These are phyloP conservation scores for Atalantia buxifolia DNA, from an alignment of 345 rosid species.

Conservation along the genomic window DNA sequence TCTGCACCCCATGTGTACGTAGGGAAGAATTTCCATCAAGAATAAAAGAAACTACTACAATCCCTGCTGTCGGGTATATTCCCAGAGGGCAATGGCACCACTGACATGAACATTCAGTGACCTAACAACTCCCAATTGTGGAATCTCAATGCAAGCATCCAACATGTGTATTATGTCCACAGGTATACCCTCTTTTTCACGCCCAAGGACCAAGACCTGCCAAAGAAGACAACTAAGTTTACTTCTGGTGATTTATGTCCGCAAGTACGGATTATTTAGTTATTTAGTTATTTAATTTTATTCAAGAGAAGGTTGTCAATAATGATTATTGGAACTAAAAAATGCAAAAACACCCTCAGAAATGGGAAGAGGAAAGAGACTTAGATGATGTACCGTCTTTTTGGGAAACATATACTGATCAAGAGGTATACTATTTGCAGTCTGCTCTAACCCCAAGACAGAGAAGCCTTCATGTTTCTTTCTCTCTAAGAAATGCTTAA, in stretches of 20 bases:
- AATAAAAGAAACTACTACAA: conserved; percentile 29
- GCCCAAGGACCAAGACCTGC: conserved; percentile 91
- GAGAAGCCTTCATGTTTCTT: conserved; percentile 90
- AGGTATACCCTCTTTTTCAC: conserved; percentile 92
- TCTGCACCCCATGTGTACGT: background rate
- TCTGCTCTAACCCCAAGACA: conserved; percentile 89
- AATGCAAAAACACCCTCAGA: background rate
- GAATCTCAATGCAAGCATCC: conserved; percentile 93
- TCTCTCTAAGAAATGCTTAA: conserved; percentile 71
- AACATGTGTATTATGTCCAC: conserved; percentile 84
- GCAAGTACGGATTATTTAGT: background rate
- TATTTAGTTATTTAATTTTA: background rate
- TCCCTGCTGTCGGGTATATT: conserved; percentile 90
- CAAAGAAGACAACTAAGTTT: conserved; percentile 10
- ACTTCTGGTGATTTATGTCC: background rate
- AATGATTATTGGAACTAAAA: background rate
- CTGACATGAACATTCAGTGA: conserved; percentile 96
- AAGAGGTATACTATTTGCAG: conserved; percentile 80
- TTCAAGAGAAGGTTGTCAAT: background rate
- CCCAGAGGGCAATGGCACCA: conserved; percentile 97
- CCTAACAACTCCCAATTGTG: conserved; percentile 91
- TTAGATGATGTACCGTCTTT: conserved; percentile 54
- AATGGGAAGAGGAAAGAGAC: background rate
- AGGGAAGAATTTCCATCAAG: background rate
- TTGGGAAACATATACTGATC: conserved; percentile 67